Base-by-base conservation (phyloP, 164 flowering plant genomes). In the Kingdonia uniflora region DNA sequence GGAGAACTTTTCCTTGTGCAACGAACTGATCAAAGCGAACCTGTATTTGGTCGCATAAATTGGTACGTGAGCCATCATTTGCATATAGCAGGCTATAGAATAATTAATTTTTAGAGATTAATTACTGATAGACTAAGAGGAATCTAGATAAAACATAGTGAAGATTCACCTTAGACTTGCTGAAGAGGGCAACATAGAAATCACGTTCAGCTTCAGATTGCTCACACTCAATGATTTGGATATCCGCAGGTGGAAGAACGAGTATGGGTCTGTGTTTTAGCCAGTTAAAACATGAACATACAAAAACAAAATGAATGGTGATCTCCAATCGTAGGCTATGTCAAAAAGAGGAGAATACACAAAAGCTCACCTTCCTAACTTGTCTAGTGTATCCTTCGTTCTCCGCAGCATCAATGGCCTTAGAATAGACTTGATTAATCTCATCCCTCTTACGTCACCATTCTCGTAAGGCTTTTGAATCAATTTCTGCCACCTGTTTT, bases 21-120 rank as follows among this genome's bases (percentile, higher is more conserved):
- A 87, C 92, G 71, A 82, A 87, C 45, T 87, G 81, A 41, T 87
- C 89, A 65, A 87, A 87, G 52, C 71, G 77, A 49, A 84, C 84
- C 92, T 87, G 84, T 76, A 65, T 22, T 19, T 29, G 4, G 35
- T 1, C 48, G 7, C 21, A 17, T 14, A 1, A 44, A 16, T 13
- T 44, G 48, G 5, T 16, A 16, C 10, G 48, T 19, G 10, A 44
- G 19, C 48, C 35, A 29, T 29, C 8, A 29, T 29, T 29, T 29
- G 8, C 35, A 8, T 3, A 29, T 29, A 29, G 35, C 35, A 29
- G 35, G 35, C 35, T 29, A n/a, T n/a, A n/a, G n/a, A n/a, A n/a
- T n/a, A 29, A 29, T 29, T 3, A 3, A 29, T 8, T 29, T 29
- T 29, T 3, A 8, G 35, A 29, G 8, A 29, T 29, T 29, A 8